phyloP scores from a whole-genome alignment of 139 green algal species.

The Micractinium sp. region DNA sequence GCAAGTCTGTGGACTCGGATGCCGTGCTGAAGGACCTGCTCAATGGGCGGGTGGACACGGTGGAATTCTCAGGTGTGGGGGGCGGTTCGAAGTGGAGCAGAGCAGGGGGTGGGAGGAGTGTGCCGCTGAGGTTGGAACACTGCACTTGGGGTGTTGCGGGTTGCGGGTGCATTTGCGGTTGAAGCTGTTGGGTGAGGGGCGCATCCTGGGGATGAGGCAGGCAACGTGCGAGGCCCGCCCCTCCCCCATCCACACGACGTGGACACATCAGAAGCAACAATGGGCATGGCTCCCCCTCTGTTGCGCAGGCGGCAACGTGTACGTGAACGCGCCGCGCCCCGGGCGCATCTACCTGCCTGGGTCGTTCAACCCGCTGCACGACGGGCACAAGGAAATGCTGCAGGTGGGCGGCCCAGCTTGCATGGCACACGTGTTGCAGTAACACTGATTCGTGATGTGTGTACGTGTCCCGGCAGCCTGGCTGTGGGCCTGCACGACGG shows the following conservation, averaged over 20 bases:
- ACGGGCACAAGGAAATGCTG: conserved; percentile 77
- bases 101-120: not conserved
- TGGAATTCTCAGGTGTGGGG: conserved; percentile 71
- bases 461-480: too few relatives aligned
- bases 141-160: too few relatives aligned
- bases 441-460: too few relatives aligned
- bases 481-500: not conserved
- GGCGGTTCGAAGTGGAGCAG: not conserved
- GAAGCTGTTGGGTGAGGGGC: too few relatives aligned
- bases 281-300: not conserved
- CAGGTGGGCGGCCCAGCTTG: not conserved
- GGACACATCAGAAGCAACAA: too few relatives aligned
- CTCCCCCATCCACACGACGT: too few relatives aligned
- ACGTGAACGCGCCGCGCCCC: conserved; percentile 68
- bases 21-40: conserved; percentile 62
- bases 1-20: not conserved
- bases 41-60: conserved; percentile 52
- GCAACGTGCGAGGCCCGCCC: too few relatives aligned
- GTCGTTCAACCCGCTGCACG: conserved; percentile 94
- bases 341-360: conserved; percentile 80
- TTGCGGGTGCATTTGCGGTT: too few relatives aligned
- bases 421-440: too few relatives aligned
- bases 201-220: too few relatives aligned
- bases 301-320: conserved; percentile 19
- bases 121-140: too few relatives aligned